These are phyloP conservation scores for Asterochloris erici DNA, from an alignment of 139 green algal species.

Conservation along the genomic window DNA sequence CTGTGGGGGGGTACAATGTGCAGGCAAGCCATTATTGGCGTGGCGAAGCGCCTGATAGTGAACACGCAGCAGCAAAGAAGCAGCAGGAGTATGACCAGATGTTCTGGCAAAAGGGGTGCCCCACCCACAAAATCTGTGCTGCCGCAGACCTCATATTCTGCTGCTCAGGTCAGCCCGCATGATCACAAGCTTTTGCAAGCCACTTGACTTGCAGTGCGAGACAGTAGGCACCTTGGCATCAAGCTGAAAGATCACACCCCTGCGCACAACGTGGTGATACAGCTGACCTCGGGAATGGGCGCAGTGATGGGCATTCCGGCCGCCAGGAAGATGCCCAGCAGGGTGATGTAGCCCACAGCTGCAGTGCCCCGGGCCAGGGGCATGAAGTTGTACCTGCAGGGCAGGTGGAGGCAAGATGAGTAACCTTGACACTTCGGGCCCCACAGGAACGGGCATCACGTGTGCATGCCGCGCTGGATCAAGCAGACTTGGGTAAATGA, in stretches of 20 bases:
- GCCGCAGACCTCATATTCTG: no score
- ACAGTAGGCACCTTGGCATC: no score
- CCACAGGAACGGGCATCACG: constrained; percentile 8
- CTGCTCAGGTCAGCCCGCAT: no score
- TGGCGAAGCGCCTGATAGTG: no score
- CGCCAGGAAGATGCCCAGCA: constrained; percentile 83
- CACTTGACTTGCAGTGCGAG: no score
- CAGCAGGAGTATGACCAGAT: no score
- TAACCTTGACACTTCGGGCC: not conserved
- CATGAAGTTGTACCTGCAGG: constrained; percentile 91
- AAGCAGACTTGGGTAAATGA: not conserved
- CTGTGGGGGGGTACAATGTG: no score
- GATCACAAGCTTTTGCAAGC: not conserved
- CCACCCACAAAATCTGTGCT: no score
- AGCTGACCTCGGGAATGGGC: constrained; percentile 62
- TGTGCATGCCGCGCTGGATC: not conserved
- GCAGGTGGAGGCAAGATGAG: constrained; percentile 13
- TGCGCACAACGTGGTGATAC: not conserved
- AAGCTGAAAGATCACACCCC: no score
- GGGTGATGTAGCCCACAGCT: constrained; percentile 75
- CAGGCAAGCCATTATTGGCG: no score
- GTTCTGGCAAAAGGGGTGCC: no score
- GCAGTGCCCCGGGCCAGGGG: constrained; percentile 86
- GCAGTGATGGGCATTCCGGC: constrained; percentile 70
- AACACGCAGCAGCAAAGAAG: no score